phyloP scores from a whole-genome alignment of 495 filamentous ascomycete genomes.

The Aspergillus carlsbadensis region DNA sequence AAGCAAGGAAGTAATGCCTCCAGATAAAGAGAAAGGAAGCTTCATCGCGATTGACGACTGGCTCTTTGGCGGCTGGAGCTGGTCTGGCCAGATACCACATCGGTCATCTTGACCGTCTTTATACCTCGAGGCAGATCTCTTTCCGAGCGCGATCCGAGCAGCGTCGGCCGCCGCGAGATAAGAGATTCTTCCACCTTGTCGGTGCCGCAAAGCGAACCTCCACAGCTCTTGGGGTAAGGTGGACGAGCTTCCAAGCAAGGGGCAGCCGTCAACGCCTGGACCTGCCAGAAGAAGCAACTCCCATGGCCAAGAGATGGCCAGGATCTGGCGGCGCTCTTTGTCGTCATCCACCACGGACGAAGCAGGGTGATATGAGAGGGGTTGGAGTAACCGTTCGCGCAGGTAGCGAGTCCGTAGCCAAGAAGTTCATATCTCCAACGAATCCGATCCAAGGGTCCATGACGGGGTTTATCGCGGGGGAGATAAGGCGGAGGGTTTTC shows the following conservation, averaged over 20 bases:
- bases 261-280: background rate
- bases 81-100: background rate
- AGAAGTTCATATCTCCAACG: constrained; percentile 13
- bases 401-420: background rate
- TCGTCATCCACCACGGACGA: background rate
- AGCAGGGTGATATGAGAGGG: background rate
- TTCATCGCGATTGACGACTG: constrained; percentile 8
- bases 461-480: constrained; percentile 8
- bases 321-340: background rate
- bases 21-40: constrained; percentile 10
- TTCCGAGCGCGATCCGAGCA: background rate
- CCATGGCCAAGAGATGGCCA: background rate
- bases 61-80: background rate
- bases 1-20: constrained; percentile 13
- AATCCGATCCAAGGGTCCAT: constrained; percentile 1
- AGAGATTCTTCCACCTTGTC: background rate
- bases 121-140: background rate
- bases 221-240: background rate
- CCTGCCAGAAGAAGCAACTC: constrained; percentile 14
- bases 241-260: background rate
- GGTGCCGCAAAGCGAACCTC: background rate
- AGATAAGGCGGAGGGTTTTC: constrained; percentile 10
- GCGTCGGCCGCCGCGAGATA: constrained; percentile 1
- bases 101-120: background rate
- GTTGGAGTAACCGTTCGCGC: background rate